Conservation (phyloP, 495 filamentous ascomycete genomes). For the Neurospora sp. region DNA sequence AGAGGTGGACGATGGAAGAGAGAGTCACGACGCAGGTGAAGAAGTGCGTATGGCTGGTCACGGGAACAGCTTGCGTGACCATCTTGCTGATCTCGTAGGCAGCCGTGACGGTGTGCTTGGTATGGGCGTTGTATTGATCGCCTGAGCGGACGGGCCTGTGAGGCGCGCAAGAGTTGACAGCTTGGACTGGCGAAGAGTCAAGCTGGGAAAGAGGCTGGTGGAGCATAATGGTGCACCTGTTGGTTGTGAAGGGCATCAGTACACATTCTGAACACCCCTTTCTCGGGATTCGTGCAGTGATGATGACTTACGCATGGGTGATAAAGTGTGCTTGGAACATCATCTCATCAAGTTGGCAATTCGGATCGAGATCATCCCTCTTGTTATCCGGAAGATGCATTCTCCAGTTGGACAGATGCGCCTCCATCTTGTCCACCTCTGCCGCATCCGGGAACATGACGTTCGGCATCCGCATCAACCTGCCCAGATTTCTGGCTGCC, state of each 20-base stretch:
- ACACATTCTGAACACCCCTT: background rate
- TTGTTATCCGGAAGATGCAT: slow-evolving; percentile 73
- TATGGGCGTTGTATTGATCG: slow-evolving; percentile 57
- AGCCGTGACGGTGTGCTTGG: slow-evolving; percentile 67
- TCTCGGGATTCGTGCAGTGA: background rate
- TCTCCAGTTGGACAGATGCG: slow-evolving; percentile 70
- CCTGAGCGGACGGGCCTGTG: slow-evolving; percentile 42
- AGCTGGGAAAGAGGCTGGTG: slow-evolving; percentile 60
- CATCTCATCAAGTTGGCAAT: slow-evolving; percentile 72
- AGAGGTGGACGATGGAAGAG: slow-evolving; percentile 50
- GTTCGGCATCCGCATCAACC: slow-evolving; percentile 51
- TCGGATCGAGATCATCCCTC: slow-evolving; percentile 54
- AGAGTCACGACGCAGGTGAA: slow-evolving; percentile 79
- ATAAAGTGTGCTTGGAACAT: slow-evolving; percentile 89
- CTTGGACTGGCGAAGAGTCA: slow-evolving; percentile 41
- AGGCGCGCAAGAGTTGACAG: slow-evolving; percentile 49
- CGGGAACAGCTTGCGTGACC: slow-evolving; percentile 62
- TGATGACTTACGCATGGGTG: slow-evolving; percentile 47
- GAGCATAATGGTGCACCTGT: slow-evolving; percentile 54
- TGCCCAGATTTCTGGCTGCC: slow-evolving; percentile 62
- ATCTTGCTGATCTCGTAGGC: slow-evolving; percentile 70
- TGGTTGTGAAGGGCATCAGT: background rate
- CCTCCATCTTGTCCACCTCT: slow-evolving; percentile 51
- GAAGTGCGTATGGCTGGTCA: slow-evolving; percentile 74
- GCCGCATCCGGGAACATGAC: slow-evolving; percentile 34